These are phyloP conservation scores for Babesia bovis DNA, from an alignment of 169 alveolate genomes.

Conservation along the genomic window DNA sequence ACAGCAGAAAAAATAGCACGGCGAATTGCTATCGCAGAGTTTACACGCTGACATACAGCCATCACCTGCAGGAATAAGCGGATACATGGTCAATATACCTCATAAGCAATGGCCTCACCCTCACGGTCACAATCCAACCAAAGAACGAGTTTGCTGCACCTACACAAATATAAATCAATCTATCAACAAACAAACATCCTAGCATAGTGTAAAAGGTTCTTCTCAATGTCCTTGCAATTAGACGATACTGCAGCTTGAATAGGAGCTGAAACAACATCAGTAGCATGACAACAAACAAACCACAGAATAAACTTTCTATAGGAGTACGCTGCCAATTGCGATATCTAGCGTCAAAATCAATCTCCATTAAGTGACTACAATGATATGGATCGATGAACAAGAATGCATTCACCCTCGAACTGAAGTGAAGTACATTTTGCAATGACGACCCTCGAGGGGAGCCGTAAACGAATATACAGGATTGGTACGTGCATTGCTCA, in stretches of 20 bases:
- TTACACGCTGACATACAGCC: conserved; percentile 43
- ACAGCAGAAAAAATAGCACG: conserved; percentile 98
- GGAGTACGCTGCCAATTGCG: conserved; percentile 92
- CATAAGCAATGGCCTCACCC: conserved; percentile 99
- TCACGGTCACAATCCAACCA: conserved; percentile 99
- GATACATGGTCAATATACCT: conserved; percentile 83
- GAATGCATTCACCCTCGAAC: conserved; percentile 86
- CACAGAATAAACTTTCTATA: conserved; percentile 90
- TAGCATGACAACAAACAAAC: neutral
- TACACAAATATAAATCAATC: conserved; percentile 16
- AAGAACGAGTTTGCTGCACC: conserved; percentile 86
- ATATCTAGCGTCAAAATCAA: conserved; percentile 93
- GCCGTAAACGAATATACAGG: conserved; percentile 73
- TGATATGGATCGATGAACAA: neutral
- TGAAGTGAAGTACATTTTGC: conserved; percentile 88
- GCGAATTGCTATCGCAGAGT: conserved; percentile 63
- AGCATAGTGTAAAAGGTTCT: conserved; percentile 87
- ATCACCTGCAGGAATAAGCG: conserved; percentile 63
- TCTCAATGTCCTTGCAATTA: conserved; percentile 80
- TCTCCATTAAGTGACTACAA: conserved; percentile 89
- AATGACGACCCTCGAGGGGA: conserved; percentile 63
- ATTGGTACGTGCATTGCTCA: conserved; percentile 63
- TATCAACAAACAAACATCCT: conserved; percentile 83
- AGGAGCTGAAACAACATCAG: conserved; percentile 77
- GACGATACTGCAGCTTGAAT: conserved; percentile 82